Percentiles rank a stretch among this genome's conserved stretches.
These are phyloP conservation scores for Limnanthes douglasii DNA, from an alignment of 345 rosid genomes.

Conservation along the genomic window DNA sequence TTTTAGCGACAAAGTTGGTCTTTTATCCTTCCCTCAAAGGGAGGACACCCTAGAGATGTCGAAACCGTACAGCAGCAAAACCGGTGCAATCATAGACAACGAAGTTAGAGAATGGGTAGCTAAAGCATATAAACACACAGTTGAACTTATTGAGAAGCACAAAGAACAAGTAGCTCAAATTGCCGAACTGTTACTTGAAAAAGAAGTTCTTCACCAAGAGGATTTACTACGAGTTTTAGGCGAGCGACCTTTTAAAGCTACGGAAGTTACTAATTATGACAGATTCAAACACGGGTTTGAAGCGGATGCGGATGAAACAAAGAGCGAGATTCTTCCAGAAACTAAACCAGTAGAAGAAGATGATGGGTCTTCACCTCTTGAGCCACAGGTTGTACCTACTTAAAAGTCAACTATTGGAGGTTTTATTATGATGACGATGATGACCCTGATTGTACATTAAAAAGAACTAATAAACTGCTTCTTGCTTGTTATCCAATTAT, in stretches of 20 bases:
- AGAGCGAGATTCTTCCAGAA: slow-evolving; percentile 7
- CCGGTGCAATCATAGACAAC: slow-evolving; percentile 63
- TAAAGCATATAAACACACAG: slow-evolving; percentile 51
- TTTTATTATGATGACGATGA: too few species aligned
- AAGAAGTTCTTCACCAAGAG: slow-evolving; percentile 82
- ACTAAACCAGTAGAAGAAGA: slow-evolving; percentile 29
- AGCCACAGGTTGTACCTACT: slow-evolving; percentile 55
- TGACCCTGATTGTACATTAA: too few species aligned
- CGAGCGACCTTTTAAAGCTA: slow-evolving; percentile 62
- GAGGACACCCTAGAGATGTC: slow-evolving; percentile 56
- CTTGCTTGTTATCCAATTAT: too few species aligned
- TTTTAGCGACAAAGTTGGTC: slow-evolving; percentile 92
- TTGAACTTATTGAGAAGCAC: slow-evolving; percentile 56
- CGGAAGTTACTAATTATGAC: slow-evolving; percentile 63
- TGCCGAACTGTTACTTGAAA: slow-evolving; percentile 73
- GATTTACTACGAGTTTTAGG: slow-evolving; percentile 59
- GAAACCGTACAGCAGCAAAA: slow-evolving; percentile 89
- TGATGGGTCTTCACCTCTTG: slow-evolving; percentile 34
- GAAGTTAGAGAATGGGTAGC: slow-evolving; percentile 89
- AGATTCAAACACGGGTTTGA: slow-evolving; percentile 61
- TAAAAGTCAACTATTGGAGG: too few species aligned
- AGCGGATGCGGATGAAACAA: slow-evolving; percentile 22
- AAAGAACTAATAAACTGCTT: too few species aligned
- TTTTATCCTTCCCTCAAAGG: slow-evolving; percentile 82
- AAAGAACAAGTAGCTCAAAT: slow-evolving; percentile 64